Percentiles rank a stretch among this genome's conserved stretches.
Evolutionary conservation across 495 filamentous ascomycete genomes (phyloP).

Genomic region (Patellaria atrata): DNA sequence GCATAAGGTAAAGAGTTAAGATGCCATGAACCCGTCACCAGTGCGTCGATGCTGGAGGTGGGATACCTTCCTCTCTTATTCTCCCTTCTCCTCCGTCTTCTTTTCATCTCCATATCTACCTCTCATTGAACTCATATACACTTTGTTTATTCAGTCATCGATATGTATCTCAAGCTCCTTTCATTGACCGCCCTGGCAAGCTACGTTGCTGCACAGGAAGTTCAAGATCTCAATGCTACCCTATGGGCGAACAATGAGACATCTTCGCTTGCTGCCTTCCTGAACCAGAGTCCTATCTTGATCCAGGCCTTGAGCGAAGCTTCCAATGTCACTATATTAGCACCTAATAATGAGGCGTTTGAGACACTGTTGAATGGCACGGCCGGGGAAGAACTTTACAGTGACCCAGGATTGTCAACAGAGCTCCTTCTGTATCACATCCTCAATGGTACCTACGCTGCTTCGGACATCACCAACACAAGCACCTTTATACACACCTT

Average conservation of each 20-base stretch:
- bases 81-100: conserved; percentile 1
- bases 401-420: conserved; percentile 24
- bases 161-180: conserved; percentile 30
- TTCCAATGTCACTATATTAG: conserved; percentile 47
- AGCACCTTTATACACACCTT: conserved; percentile 41
- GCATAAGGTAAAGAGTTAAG: too few relatives aligned
- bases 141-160: too few relatives aligned
- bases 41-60: too few relatives aligned
- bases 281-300: conserved; percentile 30
- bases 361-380: conserved; percentile 24
- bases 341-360: conserved; percentile 48
- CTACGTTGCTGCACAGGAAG: conserved; percentile 23
- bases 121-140: conserved; percentile 1
- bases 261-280: conserved; percentile 31
- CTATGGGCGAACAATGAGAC: conserved; percentile 28
- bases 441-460: conserved; percentile 38
- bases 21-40: too few relatives aligned
- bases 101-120: not conserved
- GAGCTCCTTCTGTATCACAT: conserved; percentile 52
- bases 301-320: conserved; percentile 28
- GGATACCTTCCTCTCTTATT: not conserved
- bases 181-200: conserved; percentile 17
- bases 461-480: conserved; percentile 28
- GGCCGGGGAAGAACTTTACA: conserved; percentile 17
- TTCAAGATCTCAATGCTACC: conserved; percentile 26